phyloP scores from a whole-genome alignment of 2,329 filamentous ascomycete species.

The Sphaerostilbella broomeana region DNA sequence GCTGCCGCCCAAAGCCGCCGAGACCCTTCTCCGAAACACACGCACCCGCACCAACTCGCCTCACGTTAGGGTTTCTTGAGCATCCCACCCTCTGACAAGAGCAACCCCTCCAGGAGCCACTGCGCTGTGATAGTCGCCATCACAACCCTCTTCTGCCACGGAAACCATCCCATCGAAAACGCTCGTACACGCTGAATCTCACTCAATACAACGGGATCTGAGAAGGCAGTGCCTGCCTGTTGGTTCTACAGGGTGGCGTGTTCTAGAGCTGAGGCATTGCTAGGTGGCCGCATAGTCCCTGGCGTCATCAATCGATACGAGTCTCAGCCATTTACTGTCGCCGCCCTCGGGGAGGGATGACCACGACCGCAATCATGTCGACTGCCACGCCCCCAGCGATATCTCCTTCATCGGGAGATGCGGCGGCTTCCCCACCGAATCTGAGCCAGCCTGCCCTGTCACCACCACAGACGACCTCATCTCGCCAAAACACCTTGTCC shows the following conservation, averaged over 20 bases:
- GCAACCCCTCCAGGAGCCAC: constrained; percentile 6
- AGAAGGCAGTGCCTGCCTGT: constrained; percentile 8
- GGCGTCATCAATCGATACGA: constrained; percentile 4
- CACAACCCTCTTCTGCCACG: constrained; percentile 2
- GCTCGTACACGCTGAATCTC: background rate
- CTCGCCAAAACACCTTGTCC: constrained; percentile 54
- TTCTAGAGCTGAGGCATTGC: constrained; percentile 9
- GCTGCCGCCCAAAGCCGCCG: constrained; percentile 1
- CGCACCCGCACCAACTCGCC: constrained; percentile 14
- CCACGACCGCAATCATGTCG: constrained; percentile 48
- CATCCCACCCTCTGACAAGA: constrained; percentile 10
- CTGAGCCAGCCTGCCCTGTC: constrained; percentile 49
- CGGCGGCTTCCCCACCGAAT: constrained; percentile 37
- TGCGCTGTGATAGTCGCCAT: constrained; percentile 4
- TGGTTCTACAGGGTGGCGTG: constrained; percentile 7
- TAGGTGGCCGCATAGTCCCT: background rate
- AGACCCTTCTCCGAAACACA: constrained; percentile 8
- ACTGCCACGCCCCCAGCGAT: constrained; percentile 48
- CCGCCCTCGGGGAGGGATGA: constrained; percentile 20
- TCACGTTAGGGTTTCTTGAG: constrained; percentile 14
- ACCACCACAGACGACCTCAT: constrained; percentile 49
- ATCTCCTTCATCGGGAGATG: constrained; percentile 45
- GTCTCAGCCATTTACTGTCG: constrained; percentile 2
- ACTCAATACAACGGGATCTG: background rate
- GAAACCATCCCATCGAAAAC: background rate